Base-by-base conservation (phyloP, 1,284 basidiomycete species). In the Naganishia cerealis region DNA sequence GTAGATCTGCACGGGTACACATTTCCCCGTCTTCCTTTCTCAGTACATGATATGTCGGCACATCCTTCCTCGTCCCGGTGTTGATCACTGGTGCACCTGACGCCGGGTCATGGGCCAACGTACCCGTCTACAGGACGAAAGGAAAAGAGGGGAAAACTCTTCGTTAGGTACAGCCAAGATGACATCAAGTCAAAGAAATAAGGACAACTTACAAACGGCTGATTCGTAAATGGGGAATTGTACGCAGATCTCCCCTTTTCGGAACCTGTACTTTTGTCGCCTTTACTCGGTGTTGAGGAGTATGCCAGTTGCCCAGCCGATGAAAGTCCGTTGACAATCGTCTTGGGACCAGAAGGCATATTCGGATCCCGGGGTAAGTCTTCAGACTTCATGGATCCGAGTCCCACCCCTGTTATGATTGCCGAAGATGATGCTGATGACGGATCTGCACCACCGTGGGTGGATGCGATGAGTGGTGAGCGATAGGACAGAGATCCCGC, bases 11-110 rank as follows among this genome's bases (percentile, higher is more conserved):
- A 33, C 70, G 61, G 15, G 66, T 67, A 53, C 70, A 71, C 67
- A 68, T 68, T 21, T 68, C 70, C 21, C 70, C 70, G 52, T 71
- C 70, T 48, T 71, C 70, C 67, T 68, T 71, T n/a, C 65, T 61
- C 61, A 71, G 46, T 1, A 71, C 70, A 54, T 71, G 70, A 36
- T 67, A 67, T 38, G 67, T 67, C 42, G 70, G 70, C 18, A 68
- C 62, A 53, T 71, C 67, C 61, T 65, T 67, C 21, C 61, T 38
- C 21, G 61, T 63, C 0, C 61, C 61, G 5, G 61, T 63, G 18
- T 63, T 63, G 5, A 63, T 63, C 3, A 39, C 26, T 21, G 61
- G 61, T 21, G 33, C 50, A 33, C 36, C 42, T n/a, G 59, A 26
- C 8, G 58, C 48, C 3, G 46, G 9, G 12, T 63, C 61, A 40